Evolutionary conservation across 202 grass and related monocot species (phyloP).

Genomic region (Panicum virgatum): DNA sequence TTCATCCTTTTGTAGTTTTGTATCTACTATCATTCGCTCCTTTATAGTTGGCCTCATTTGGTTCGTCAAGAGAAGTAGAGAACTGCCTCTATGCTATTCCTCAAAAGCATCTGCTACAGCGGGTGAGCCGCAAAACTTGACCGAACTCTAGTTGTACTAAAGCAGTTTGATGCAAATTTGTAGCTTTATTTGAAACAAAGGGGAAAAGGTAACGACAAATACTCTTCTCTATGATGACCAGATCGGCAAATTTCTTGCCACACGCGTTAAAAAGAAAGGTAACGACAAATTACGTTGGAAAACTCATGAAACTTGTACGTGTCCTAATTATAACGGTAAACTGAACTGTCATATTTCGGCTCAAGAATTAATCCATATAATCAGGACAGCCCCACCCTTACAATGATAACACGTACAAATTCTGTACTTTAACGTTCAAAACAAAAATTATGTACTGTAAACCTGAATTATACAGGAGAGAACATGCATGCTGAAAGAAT

Average conservation of each 20-base stretch:
- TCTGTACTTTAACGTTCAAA: neutral
- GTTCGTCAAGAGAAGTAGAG: neutral
- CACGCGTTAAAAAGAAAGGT: too few relatives aligned
- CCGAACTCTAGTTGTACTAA: neutral
- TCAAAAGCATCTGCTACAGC: neutral
- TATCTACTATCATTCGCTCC: neutral
- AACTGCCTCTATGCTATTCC: neutral
- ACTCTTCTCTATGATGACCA: too few relatives aligned
- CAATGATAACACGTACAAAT: constrained; percentile 7
- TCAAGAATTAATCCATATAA: constrained; percentile 1
- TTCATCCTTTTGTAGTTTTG: neutral
- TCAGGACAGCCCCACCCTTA: neutral
- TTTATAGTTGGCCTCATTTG: neutral
- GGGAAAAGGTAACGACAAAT: neutral
- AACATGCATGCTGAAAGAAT: neutral
- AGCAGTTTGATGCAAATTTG: neutral
- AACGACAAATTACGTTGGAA: neutral
- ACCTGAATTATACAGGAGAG: neutral
- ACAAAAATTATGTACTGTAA: neutral
- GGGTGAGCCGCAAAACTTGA: neutral
- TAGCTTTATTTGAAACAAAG: neutral
- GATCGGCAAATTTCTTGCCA: too few relatives aligned
- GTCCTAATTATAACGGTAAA: neutral
- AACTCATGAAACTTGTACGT: neutral
- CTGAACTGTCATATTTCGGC: neutral